These are phyloP conservation scores for Penicillium angulare DNA, from an alignment of 495 filamentous ascomycete genomes.

Conservation along the genomic window DNA sequence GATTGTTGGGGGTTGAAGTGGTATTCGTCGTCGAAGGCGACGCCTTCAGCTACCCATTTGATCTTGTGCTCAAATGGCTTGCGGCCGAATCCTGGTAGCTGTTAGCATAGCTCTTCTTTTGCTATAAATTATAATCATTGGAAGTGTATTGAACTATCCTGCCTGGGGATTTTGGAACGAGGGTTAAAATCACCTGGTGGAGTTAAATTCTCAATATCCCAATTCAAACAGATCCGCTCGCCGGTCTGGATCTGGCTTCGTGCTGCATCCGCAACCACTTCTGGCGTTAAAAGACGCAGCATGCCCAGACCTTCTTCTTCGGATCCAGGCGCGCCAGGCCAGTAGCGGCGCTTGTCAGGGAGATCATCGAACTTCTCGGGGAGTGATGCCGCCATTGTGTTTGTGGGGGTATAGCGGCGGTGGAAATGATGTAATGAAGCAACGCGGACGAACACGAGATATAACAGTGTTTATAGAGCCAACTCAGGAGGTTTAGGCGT, in stretches of 20 bases:
- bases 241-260: slow-evolving; percentile 48
- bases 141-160: too few species aligned
- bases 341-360: slow-evolving; percentile 48
- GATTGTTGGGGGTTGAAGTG: slow-evolving; percentile 73
- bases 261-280: slow-evolving; percentile 46
- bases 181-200: slow-evolving; percentile 30
- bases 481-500: neutral
- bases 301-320: slow-evolving; percentile 54
- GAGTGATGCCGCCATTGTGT: slow-evolving; percentile 25
- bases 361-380: slow-evolving; percentile 49
- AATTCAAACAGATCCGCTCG: slow-evolving; percentile 50
- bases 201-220: slow-evolving; percentile 50
- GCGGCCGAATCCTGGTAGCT: slow-evolving; percentile 48
- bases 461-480: too few species aligned
- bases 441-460: too few species aligned
- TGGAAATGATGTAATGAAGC: neutral
- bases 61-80: slow-evolving; percentile 56
- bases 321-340: slow-evolving; percentile 44
- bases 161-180: too few species aligned
- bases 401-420: neutral
- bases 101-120: too few species aligned
- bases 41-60: slow-evolving; percentile 47
- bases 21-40: slow-evolving; percentile 66
- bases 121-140: too few species aligned
- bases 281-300: slow-evolving; percentile 48